These are phyloP conservation scores for Musa acuminata DNA, from an alignment of 176 grass and related monocot genomes.

Conservation along the genomic window DNA sequence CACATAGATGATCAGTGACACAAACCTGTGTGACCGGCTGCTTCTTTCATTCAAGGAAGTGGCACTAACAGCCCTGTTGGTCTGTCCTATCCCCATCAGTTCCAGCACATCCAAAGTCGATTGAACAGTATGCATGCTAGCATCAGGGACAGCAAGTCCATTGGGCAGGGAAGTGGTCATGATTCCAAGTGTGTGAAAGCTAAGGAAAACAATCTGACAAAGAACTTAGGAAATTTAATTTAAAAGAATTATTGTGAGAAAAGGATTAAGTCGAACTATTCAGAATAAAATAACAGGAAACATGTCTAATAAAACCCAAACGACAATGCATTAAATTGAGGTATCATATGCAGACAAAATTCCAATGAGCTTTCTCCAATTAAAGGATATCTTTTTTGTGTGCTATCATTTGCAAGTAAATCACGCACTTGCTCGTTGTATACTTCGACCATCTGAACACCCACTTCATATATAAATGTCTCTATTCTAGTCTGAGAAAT, in stretches of 20 bases:
- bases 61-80: slow-evolving; percentile 65
- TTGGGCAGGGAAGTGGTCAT: slow-evolving; percentile 58
- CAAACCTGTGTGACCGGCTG: slow-evolving; percentile 87
- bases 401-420: slow-evolving; percentile 54
- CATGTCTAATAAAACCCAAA: background rate
- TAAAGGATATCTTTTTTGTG: slow-evolving; percentile 87
- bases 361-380: background rate
- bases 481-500: slow-evolving; percentile 53
- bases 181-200: slow-evolving; percentile 67
- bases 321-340: background rate
- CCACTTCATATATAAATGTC: slow-evolving; percentile 55
- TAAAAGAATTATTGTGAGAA: background rate
- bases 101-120: slow-evolving; percentile 78
- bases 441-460: slow-evolving; percentile 95
- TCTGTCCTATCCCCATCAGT: slow-evolving; percentile 64
- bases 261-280: background rate
- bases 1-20: background rate
- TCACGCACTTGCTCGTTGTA: slow-evolving; percentile 95
- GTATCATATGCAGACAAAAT: background rate
- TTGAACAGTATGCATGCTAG: slow-evolving; percentile 57
- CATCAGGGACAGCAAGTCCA: slow-evolving; percentile 72
- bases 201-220: slow-evolving; percentile 36
- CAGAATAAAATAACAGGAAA: background rate
- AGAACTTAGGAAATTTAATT: background rate
- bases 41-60: slow-evolving; percentile 91